Evolutionary conservation across 805 yeast species (phyloP), one percentile per base, ranked within the genome.

Genomic region (Saccharomycopsis javanensis): DNA sequence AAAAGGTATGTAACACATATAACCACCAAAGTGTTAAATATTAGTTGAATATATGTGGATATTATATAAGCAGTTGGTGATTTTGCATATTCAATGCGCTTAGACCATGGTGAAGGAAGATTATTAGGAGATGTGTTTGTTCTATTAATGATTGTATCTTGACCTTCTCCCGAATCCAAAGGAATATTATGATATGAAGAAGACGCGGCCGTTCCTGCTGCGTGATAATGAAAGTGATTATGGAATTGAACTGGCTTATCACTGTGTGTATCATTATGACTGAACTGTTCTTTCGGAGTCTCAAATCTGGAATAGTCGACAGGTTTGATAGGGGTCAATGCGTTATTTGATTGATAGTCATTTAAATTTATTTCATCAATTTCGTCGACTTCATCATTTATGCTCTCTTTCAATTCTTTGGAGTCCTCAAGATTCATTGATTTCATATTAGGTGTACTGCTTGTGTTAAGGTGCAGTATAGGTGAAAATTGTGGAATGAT

Each of bases 1-100:
- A 77, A 64, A 31, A 83, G 62, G 45, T 77, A 75, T 5, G 77
- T 63, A 0, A 75, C 75, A 51, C 77, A 77, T 7, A 72, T 59
- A 1, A 79, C 70, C 0, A 82, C 78, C 1, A 74, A 57, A 1
- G 75, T 66, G 64, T 85, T 85, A 59, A 80, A 65, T 1, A 74
- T 51, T 7, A 83, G 63, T 67, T 85, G 91, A 34, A 84, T 66
- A 62, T 84, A 83, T 13, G 90, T 80, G 8, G 84, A 75, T 8
- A 83, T 65, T 30, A 80, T 65, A 64, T 85, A 85, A 5, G 86
- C 80, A 4, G 31, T 33, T 45, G 55, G 53, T 10, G 58, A 33
- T 13, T 25, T 30, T 45, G 38, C 46, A 5, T 45, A 20, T 4
- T 54, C 50, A 16, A n/a, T 31, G 7, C 33, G 30, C 6, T 35